phyloP scores from a whole-genome alignment of 2,329 filamentous ascomycete genomes.

The Talaromyces sp. region DNA sequence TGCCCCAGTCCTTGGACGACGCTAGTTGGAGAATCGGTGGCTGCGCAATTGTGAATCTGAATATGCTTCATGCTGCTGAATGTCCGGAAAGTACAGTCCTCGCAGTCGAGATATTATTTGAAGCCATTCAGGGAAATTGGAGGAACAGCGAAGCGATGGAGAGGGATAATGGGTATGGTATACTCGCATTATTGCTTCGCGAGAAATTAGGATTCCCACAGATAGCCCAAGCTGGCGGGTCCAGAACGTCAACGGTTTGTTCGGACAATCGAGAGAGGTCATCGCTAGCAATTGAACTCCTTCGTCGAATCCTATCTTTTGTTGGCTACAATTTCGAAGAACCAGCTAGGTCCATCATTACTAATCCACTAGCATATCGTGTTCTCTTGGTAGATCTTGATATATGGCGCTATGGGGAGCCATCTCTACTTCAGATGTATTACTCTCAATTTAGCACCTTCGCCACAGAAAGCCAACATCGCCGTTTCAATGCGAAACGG shows the following conservation, averaged over 20 bases:
- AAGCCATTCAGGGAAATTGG: conserved; percentile 87
- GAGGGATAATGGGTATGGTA: conserved; percentile 86
- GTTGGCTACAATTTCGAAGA: conserved; percentile 80
- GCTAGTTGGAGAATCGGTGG: conserved; percentile 91
- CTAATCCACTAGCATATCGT: conserved; percentile 91
- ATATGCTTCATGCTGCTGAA: conserved; percentile 73
- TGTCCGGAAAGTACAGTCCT: conserved; percentile 68
- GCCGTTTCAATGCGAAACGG: conserved; percentile 84
- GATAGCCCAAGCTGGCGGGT: conserved; percentile 37
- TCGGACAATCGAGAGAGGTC: conserved; percentile 47
- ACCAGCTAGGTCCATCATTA: conserved; percentile 84
- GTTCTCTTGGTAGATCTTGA: conserved; percentile 89
- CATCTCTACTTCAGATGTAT: conserved; percentile 78
- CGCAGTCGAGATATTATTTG: conserved; percentile 78
- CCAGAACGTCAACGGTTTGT: conserved; percentile 38
- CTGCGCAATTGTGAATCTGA: conserved; percentile 78
- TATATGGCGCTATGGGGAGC: conserved; percentile 78
- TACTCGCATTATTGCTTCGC: conserved; percentile 76
- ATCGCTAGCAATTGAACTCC: conserved; percentile 55
- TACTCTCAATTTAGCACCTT: conserved; percentile 90
- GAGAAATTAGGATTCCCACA: conserved; percentile 61
- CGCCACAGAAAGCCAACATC: conserved; percentile 82
- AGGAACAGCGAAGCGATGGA: conserved; percentile 98
- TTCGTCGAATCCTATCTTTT: conserved; percentile 76
- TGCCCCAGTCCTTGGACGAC: conserved; percentile 84